Evolutionary conservation across 257 asterid genomes (phyloP).

Genomic region (Gardenia jasminoides): DNA sequence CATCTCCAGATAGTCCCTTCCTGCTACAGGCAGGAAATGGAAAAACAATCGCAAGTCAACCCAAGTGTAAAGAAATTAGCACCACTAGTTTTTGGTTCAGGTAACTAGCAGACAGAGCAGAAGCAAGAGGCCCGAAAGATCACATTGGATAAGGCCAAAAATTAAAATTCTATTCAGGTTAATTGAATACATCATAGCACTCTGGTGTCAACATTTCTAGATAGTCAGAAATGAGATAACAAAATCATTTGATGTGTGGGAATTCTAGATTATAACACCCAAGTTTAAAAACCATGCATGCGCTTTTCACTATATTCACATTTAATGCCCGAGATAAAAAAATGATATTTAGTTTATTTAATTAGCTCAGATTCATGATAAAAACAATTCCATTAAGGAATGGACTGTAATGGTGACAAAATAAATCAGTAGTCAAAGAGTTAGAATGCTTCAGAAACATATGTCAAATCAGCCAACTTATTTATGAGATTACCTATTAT

Average conservation of each 20-base stretch:
- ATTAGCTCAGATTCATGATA: not conserved
- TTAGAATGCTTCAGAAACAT: constrained; percentile 3
- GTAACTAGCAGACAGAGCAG: not conserved
- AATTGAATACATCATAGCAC: not conserved
- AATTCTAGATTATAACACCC: not conserved
- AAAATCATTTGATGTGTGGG: not conserved
- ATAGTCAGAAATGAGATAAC: not conserved
- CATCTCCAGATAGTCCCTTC: not conserved
- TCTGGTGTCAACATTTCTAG: not conserved
- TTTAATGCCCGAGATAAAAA: not conserved
- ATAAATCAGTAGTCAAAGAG: not conserved
- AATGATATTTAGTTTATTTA: not conserved
- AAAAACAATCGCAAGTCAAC: not conserved
- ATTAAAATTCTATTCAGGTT: not conserved
- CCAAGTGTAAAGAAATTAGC: too few relatives aligned
- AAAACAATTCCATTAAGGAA: not conserved
- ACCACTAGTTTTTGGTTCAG: not conserved
- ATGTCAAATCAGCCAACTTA: constrained; percentile 2
- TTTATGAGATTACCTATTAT: constrained; percentile 58
- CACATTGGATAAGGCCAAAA: not conserved
- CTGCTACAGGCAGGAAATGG: not conserved
- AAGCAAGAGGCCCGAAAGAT: not conserved
- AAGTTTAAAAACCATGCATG: not conserved
- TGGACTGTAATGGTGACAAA: not conserved
- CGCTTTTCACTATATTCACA: not conserved